Percentiles rank a stretch among this genome's conserved stretches.
These are phyloP conservation scores for Isabelozyma gotoi DNA, from an alignment of 805 yeast genomes.

Conservation along the genomic window DNA sequence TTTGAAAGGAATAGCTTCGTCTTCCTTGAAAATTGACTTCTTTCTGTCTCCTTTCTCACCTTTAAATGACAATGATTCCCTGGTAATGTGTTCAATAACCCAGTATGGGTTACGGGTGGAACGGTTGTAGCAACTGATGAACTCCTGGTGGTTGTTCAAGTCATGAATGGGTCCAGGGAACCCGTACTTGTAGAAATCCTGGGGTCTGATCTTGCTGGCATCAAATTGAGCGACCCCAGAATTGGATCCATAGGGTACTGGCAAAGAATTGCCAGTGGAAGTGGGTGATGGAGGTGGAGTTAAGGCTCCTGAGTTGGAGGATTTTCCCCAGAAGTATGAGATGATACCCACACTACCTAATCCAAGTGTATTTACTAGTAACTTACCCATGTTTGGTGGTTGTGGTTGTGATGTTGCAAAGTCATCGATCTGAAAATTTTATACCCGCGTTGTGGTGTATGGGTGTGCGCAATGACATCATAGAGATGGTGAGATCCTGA, in stretches of 20 bases:
- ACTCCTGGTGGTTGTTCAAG: constrained; percentile 68
- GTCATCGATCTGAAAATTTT: neutral
- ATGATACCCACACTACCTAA: constrained; percentile 37
- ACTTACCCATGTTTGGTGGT: constrained; percentile 27
- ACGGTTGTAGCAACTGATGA: constrained; percentile 83
- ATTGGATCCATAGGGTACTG: constrained; percentile 2
- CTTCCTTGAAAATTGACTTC: constrained; percentile 83
- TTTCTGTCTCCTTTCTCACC: constrained; percentile 67
- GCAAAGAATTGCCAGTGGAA: constrained; percentile 5
- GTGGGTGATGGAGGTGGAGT: constrained; percentile 11
- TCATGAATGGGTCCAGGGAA: constrained; percentile 96
- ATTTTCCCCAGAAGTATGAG: constrained; percentile 41
- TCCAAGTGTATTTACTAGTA: constrained; percentile 29
- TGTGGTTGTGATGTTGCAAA: neutral
- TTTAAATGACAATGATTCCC: constrained; percentile 51
- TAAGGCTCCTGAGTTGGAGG: constrained; percentile 14
- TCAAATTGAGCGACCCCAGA: constrained; percentile 11
- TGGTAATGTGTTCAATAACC: constrained; percentile 87
- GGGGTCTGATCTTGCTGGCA: constrained; percentile 58
- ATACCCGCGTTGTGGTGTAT: too few relatives aligned
- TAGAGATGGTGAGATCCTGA: too few relatives aligned
- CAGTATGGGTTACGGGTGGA: constrained; percentile 82
- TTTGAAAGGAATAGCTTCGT: constrained; percentile 70
- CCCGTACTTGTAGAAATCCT: constrained; percentile 84
- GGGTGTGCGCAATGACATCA: too few relatives aligned